These are phyloP conservation scores for Hymenoscyphus repandus DNA, from an alignment of 2,329 filamentous ascomycete genomes.

Conservation along the genomic window DNA sequence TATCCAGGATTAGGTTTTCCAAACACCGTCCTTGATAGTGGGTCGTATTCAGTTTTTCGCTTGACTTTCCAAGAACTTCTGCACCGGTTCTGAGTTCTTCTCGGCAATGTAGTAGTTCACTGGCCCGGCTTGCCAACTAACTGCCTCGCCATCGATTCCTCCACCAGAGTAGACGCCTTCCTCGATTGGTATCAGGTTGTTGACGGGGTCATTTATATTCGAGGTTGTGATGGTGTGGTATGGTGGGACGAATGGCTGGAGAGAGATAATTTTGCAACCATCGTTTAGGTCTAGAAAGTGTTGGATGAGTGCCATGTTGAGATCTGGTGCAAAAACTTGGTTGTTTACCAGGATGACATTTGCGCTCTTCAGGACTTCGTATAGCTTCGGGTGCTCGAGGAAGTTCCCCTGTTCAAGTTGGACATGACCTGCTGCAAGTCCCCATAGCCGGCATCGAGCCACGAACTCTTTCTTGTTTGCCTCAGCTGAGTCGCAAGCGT, in stretches of 20 bases:
- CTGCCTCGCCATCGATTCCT: conserved; percentile 50
- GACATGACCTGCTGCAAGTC: conserved; percentile 73
- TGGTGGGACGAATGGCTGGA: conserved; percentile 85
- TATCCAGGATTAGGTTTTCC: too few species aligned
- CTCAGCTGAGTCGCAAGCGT: conserved; percentile 76
- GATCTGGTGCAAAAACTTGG: conserved; percentile 83
- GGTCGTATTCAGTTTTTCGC: not conserved
- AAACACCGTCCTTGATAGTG: too few species aligned
- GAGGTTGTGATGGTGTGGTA: conserved; percentile 68
- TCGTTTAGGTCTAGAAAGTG: conserved; percentile 92
- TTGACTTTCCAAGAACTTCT: conserved; percentile 4
- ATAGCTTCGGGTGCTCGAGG: conserved; percentile 64
- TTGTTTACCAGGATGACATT: conserved; percentile 99
- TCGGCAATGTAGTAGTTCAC: conserved; percentile 87
- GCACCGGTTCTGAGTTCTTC: conserved; percentile 38
- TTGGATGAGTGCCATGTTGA: conserved; percentile 79
- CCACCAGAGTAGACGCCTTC: conserved; percentile 62
- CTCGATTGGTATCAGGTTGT: conserved; percentile 72
- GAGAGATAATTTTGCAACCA: conserved; percentile 82
- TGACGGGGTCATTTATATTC: conserved; percentile 75
- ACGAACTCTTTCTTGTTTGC: conserved; percentile 78
- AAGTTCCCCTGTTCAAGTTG: conserved; percentile 81
- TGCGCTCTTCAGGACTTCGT: conserved; percentile 69
- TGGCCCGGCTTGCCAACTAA: conserved; percentile 85
- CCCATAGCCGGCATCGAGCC: conserved; percentile 85